These are phyloP conservation scores for Oryza punctata DNA, from an alignment of 176 grass and related monocot genomes.

Conservation along the genomic window DNA sequence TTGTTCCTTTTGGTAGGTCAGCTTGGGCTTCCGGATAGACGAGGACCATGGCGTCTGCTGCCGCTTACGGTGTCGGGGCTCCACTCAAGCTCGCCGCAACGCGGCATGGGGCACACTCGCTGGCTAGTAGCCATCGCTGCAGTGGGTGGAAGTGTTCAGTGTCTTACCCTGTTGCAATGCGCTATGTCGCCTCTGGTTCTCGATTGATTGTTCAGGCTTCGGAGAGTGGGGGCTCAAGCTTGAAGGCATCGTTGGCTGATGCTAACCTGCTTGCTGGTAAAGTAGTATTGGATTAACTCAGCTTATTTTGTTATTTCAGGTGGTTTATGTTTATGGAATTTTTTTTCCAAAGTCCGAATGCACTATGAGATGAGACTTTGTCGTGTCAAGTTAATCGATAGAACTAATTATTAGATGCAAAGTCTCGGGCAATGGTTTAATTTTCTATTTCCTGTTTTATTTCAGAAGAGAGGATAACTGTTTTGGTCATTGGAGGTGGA, in stretches of 20 bases:
- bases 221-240: background rate
- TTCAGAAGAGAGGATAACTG: slow-evolving; percentile 55
- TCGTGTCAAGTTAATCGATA: no score
- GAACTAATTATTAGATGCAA: slow-evolving; percentile 7
- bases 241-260: slow-evolving; percentile 18
- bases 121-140: background rate
- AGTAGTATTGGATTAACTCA: background rate
- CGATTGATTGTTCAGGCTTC: background rate
- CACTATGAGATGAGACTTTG: background rate
- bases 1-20: no score
- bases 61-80: slow-evolving; percentile 25
- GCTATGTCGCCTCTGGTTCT: background rate
- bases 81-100: slow-evolving; percentile 34
- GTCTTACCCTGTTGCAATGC: slow-evolving; percentile 17
- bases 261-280: slow-evolving; percentile 17
- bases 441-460: background rate
- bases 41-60: slow-evolving; percentile 54
- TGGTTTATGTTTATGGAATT: background rate
- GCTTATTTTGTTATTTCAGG: background rate
- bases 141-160: slow-evolving; percentile 26
- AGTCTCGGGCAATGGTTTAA: background rate
- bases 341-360: background rate
- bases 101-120: background rate
- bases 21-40: background rate
- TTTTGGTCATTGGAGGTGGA: slow-evolving; percentile 82